Evolutionary conservation across 768 basidiomycete species (phyloP).

Genomic region (Boletellus ananiceps): DNA sequence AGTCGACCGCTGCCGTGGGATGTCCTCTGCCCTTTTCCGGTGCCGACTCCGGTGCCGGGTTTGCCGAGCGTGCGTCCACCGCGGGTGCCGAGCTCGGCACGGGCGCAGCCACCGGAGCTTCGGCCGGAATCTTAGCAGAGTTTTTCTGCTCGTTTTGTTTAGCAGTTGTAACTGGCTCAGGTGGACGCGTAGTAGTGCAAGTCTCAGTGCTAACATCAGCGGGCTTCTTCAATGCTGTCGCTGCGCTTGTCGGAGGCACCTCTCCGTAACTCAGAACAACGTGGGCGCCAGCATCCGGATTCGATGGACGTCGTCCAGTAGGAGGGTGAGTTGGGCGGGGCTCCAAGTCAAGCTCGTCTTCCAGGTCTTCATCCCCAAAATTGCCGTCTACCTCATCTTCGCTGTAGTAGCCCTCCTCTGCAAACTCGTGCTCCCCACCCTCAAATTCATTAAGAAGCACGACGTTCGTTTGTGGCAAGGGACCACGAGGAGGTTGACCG

Average conservation of each 20-base stretch:
- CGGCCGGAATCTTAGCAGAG: constrained; percentile 19
- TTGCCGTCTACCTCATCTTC: constrained; percentile 44
- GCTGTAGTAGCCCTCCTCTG: constrained; percentile 43
- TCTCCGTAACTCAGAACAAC: constrained; percentile 41
- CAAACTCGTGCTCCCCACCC: constrained; percentile 33
- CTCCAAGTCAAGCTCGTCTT: constrained; percentile 29
- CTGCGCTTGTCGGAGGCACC: constrained; percentile 7
- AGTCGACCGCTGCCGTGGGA: constrained; percentile 32
- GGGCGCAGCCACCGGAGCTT: constrained; percentile 22
- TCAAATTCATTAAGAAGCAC: constrained; percentile 39
- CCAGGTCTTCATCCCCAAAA: constrained; percentile 36
- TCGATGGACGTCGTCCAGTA: constrained; percentile 13
- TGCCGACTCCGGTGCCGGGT: constrained; percentile 30
- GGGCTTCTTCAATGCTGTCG: constrained; percentile 5
- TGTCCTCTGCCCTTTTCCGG: constrained; percentile 31
- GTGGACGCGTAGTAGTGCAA: constrained; percentile 20
- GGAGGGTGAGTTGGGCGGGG: constrained; percentile 21
- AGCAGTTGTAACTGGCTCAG: constrained; percentile 19
- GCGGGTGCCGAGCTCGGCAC: constrained; percentile 27
- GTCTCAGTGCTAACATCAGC: constrained; percentile 27
- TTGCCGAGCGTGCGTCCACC: constrained; percentile 22
- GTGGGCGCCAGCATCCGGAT: constrained; percentile 31
- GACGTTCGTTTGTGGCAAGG: constrained; percentile 31
- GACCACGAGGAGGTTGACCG: constrained; percentile 31
- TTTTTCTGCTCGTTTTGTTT: constrained; percentile 39